These are phyloP conservation scores for Rhynchospora pubera DNA, from an alignment of 176 grass and related monocot genomes.

Conservation along the genomic window DNA sequence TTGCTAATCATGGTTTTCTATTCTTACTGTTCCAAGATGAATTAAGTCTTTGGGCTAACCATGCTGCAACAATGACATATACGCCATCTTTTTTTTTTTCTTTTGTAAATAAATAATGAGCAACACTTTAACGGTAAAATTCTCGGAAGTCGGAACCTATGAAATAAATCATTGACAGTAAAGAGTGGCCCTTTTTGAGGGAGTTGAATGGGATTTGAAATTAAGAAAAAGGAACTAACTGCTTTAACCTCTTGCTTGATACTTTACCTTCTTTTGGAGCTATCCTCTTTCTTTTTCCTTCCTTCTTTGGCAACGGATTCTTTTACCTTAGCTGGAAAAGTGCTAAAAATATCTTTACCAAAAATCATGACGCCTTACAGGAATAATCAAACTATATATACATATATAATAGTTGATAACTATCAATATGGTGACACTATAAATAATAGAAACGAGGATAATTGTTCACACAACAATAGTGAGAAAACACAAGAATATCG, in stretches of 20 bases:
- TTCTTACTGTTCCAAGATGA: neutral
- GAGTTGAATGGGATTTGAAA: constrained; percentile 6
- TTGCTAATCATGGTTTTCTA: neutral
- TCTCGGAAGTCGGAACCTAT: constrained; percentile 10
- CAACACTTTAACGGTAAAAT: constrained; percentile 18
- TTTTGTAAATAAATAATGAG: constrained; percentile 6
- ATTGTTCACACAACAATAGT: neutral
- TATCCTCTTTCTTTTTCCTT: constrained; percentile 9
- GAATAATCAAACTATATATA: neutral
- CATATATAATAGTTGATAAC: neutral
- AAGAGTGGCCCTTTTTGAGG: neutral
- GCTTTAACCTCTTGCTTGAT: constrained; percentile 13
- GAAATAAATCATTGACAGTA: neutral
- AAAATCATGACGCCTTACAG: constrained; percentile 13
- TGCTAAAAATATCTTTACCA: constrained; percentile 3
- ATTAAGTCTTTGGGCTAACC: neutral
- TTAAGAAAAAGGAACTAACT: neutral
- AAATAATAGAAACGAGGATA: neutral
- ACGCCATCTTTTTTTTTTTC: neutral
- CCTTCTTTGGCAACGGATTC: constrained; percentile 5
- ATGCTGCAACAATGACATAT: neutral
- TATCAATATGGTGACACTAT: neutral
- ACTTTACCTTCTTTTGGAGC: constrained; percentile 54
- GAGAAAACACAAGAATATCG: neutral
- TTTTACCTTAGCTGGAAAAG: constrained; percentile 8